A percentile compares a stretch with the other conserved stretches of the same genome.
phyloP scores from a whole-genome alignment of 2,329 filamentous ascomycete genomes.

The Colletotrichum liaoningense region DNA sequence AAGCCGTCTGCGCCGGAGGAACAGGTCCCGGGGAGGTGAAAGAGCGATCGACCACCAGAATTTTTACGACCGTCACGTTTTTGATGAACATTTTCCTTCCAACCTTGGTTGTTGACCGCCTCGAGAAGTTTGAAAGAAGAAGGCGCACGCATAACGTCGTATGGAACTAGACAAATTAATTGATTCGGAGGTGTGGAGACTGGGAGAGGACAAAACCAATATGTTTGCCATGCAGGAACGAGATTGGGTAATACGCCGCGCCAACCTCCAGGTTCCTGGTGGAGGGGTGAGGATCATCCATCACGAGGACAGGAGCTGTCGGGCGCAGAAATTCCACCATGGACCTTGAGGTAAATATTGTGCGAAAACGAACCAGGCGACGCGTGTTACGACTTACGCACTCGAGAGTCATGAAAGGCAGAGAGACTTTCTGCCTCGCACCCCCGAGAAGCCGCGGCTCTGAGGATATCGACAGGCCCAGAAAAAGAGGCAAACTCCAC shows the following conservation, averaged over 20 bases:
- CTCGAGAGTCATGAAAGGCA: background rate
- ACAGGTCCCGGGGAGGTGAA: constrained; percentile 4
- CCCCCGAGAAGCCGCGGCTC: background rate
- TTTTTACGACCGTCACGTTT: no score
- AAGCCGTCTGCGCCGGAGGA: background rate
- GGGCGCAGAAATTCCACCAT: constrained; percentile 3
- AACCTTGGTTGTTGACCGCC: background rate
- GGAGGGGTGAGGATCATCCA: background rate
- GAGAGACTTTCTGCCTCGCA: background rate
- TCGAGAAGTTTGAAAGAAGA: background rate
- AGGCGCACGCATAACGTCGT: background rate
- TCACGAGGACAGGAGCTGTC: background rate
- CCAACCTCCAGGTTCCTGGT: no score
- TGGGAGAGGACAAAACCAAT: background rate
- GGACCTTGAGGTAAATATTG: background rate
- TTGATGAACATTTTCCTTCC: no score
- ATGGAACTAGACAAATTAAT: background rate
- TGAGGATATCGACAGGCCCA: background rate
- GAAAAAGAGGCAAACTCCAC: background rate
- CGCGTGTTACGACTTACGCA: background rate
- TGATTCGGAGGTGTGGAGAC: background rate
- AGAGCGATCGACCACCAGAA: background rate
- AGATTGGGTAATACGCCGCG: background rate
- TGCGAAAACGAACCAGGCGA: background rate
- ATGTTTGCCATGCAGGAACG: background rate